Conservation (phyloP, 2,329 filamentous ascomycete species). For the Trichoderma sp. region DNA sequence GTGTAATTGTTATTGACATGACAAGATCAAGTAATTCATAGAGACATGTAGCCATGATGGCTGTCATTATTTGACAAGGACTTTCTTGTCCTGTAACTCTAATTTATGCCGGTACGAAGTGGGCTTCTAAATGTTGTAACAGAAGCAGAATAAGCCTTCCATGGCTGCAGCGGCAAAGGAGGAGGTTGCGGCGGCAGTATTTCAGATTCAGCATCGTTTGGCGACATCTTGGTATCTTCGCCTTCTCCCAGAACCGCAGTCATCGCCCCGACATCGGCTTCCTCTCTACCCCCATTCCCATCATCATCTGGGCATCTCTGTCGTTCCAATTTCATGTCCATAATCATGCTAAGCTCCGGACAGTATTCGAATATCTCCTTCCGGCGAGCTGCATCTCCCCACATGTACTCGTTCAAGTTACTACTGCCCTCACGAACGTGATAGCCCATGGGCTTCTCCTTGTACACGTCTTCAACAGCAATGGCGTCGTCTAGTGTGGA, state of each 20-base stretch:
- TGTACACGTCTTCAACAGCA: slow-evolving; percentile 50
- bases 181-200: slow-evolving; percentile 21
- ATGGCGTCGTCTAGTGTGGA: slow-evolving; percentile 42
- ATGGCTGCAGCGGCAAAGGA: slow-evolving; percentile 22
- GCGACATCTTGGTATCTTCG: not conserved
- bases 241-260: not conserved
- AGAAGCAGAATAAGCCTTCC: not conserved
- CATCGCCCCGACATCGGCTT: not conserved
- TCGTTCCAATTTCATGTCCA: slow-evolving; percentile 56
- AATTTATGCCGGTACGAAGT: slow-evolving; percentile 2
- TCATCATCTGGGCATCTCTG: slow-evolving; percentile 41
- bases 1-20: not conserved
- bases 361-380: slow-evolving; percentile 54
- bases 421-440: slow-evolving; percentile 48
- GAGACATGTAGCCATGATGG: not conserved
- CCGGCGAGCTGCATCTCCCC: slow-evolving; percentile 44
- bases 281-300: not conserved
- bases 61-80: not conserved
- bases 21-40: not conserved
- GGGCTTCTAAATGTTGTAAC: not conserved
- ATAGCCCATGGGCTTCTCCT: slow-evolving; percentile 53
- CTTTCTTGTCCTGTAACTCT: not conserved
- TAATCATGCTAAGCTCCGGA: slow-evolving; percentile 53
- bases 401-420: slow-evolving; percentile 43
- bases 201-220: not conserved